Conservation (phyloP, 2,329 filamentous ascomycete genomes). For the Epichloe baconii region DNA sequence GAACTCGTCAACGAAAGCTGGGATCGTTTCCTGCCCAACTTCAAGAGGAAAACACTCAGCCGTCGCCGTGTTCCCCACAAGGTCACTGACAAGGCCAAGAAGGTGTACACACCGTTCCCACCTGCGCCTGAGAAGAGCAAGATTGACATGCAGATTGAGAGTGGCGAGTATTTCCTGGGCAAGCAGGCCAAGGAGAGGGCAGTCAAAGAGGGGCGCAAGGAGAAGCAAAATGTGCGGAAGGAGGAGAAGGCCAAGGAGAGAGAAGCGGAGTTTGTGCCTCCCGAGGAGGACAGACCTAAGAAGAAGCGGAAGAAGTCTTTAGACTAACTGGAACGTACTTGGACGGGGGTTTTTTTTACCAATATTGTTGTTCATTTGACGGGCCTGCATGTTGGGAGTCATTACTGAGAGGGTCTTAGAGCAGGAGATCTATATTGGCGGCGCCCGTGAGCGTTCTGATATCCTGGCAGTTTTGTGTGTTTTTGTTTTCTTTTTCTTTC, state of each 20-base stretch:
- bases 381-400: neutral
- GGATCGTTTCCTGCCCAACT: constrained; percentile 93
- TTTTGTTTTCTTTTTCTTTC: neutral
- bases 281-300: constrained; percentile 58
- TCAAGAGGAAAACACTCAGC: constrained; percentile 84
- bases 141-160: constrained; percentile 95
- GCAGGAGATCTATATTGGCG: constrained; percentile 1
- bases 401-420: neutral
- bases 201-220: constrained; percentile 64
- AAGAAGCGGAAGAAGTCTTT: constrained; percentile 48
- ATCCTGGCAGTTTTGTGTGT: constrained; percentile 7
- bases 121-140: constrained; percentile 98
- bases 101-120: constrained; percentile 93
- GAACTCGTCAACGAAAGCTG: constrained; percentile 78
- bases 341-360: neutral
- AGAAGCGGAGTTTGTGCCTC: constrained; percentile 75
- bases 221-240: constrained; percentile 78
- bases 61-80: constrained; percentile 72
- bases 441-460: constrained; percentile 7
- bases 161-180: constrained; percentile 88
- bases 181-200: constrained; percentile 86
- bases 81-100: constrained; percentile 87
- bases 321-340: constrained; percentile 12
- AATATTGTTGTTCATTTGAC: neutral
- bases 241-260: constrained; percentile 77